These are phyloP conservation scores for Fragilaria radians DNA, from an alignment of 108 stramenopile genomes.

Conservation along the genomic window DNA sequence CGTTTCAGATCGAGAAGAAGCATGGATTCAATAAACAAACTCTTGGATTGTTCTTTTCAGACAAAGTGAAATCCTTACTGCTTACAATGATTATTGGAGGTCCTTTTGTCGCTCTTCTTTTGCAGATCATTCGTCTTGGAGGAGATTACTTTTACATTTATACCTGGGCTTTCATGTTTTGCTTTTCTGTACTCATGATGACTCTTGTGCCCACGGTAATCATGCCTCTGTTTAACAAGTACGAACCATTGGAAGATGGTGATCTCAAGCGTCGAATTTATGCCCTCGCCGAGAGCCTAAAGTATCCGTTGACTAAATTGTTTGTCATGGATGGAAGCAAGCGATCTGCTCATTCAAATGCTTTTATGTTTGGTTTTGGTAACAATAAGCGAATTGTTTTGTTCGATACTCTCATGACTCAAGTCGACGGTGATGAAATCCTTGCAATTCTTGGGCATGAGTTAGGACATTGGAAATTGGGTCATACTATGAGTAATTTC, in stretches of 20 bases:
- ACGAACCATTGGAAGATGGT: slow-evolving; percentile 89
- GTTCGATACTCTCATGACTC: slow-evolving; percentile 92
- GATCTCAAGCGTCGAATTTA: slow-evolving; percentile 84
- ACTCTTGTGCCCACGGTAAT: slow-evolving; percentile 92
- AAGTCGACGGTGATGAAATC: slow-evolving; percentile 67
- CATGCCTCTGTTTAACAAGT: slow-evolving; percentile 98
- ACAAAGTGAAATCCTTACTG: slow-evolving; percentile 85
- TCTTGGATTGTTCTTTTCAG: slow-evolving; percentile 76
- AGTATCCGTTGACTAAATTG: slow-evolving; percentile 95
- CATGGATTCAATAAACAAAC: slow-evolving; percentile 99
- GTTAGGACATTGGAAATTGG: slow-evolving; percentile 97
- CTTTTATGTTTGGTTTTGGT: slow-evolving; percentile 98
- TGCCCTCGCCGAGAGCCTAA: slow-evolving; percentile 74
- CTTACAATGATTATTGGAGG: slow-evolving; percentile 80
- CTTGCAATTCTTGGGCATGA: slow-evolving; percentile 69
- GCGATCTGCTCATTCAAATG: slow-evolving; percentile 96
- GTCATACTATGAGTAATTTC: slow-evolving; percentile 94
- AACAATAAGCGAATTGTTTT: slow-evolving; percentile 98
- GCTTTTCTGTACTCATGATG: slow-evolving; percentile 86
- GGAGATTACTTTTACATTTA: slow-evolving; percentile 93
- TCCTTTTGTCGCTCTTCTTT: slow-evolving; percentile 78
- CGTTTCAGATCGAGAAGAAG: slow-evolving; percentile 90
- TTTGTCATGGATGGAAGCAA: slow-evolving; percentile 97
- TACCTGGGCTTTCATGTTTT: slow-evolving; percentile 91
- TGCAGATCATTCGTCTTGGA: slow-evolving; percentile 73